Evolutionary conservation across 2,329 filamentous ascomycete species (phyloP).

Genomic region (Microcyclospora tardicrescens): DNA sequence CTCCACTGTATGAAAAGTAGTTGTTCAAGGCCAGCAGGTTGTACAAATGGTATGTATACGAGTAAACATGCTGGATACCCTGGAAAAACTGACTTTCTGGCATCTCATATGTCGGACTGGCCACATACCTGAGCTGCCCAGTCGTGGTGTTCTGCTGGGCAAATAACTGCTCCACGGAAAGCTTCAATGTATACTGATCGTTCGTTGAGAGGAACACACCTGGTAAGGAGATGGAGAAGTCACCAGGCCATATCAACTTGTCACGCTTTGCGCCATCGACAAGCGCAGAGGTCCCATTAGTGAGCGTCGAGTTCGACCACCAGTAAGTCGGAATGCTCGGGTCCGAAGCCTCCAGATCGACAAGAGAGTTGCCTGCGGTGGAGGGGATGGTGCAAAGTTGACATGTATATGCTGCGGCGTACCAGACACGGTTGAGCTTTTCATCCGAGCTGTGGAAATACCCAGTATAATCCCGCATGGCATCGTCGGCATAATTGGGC

Average conservation of each 20-base stretch:
- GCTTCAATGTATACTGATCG: conserved; percentile 3
- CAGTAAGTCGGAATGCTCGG: conserved; percentile 14
- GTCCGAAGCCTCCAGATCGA: conserved; percentile 15
- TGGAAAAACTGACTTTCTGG: conserved; percentile 22
- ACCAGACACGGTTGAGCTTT: conserved; percentile 45
- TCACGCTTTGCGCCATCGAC: conserved; percentile 30
- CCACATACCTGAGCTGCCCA: conserved; percentile 17
- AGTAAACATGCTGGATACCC: conserved; percentile 16
- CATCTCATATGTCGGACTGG: conserved; percentile 29
- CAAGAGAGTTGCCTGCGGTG: conserved; percentile 18
- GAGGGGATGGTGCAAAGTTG: conserved; percentile 26
- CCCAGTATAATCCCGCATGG: conserved; percentile 23
- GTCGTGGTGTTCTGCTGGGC: conserved; percentile 4
- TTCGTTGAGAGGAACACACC: conserved; percentile 30
- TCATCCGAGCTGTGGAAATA: conserved; percentile 27
- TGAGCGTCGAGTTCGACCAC: conserved; percentile 22
- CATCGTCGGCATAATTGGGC: conserved; percentile 27
- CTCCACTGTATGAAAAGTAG: conserved; percentile 28
- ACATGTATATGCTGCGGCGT: conserved; percentile 34
- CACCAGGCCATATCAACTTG: conserved; percentile 32
- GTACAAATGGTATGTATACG: conserved; percentile 42
- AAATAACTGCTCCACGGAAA: conserved; percentile 3
- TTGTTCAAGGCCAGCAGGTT: conserved; percentile 34
- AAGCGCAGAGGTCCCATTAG: conserved; percentile 21
- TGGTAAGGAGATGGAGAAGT: conserved; percentile 39